phyloP scores from a whole-genome alignment of 202 grass and related monocot species.

The Zizania palustris region DNA sequence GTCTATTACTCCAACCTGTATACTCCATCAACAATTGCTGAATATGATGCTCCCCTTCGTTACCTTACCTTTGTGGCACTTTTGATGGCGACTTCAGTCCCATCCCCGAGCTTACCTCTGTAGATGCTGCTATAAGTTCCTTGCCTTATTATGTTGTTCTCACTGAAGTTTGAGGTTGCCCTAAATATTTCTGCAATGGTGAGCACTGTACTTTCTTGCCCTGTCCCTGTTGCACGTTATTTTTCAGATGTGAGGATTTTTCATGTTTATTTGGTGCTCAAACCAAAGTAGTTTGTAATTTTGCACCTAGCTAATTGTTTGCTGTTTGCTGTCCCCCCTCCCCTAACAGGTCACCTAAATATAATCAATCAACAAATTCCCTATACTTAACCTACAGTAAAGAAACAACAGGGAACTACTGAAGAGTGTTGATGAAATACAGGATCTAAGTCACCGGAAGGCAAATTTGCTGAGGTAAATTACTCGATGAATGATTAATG shows the following conservation, averaged over 20 bases:
- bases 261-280: background rate
- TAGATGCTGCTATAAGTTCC: slow-evolving; percentile 47
- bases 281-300: background rate
- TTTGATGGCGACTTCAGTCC: slow-evolving; percentile 50
- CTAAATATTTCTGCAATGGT: slow-evolving; percentile 46
- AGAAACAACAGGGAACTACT: background rate
- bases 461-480: background rate
- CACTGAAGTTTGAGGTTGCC: slow-evolving; percentile 60
- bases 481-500: background rate
- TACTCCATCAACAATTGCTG: background rate
- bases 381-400: background rate
- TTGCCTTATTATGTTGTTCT: slow-evolving; percentile 51
- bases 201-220: slow-evolving; percentile 35
- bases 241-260: background rate
- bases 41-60: background rate
- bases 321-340: background rate
- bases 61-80: slow-evolving; percentile 53
- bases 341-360: background rate
- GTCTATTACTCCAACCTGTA: background rate
- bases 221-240: slow-evolving; percentile 28
- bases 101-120: slow-evolving; percentile 62
- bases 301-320: background rate
- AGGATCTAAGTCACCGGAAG: background rate
- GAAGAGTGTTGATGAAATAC: background rate
- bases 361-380: background rate